These are phyloP conservation scores for Citrullus amarus DNA, from an alignment of 306 rosid genomes.

Conservation along the genomic window DNA sequence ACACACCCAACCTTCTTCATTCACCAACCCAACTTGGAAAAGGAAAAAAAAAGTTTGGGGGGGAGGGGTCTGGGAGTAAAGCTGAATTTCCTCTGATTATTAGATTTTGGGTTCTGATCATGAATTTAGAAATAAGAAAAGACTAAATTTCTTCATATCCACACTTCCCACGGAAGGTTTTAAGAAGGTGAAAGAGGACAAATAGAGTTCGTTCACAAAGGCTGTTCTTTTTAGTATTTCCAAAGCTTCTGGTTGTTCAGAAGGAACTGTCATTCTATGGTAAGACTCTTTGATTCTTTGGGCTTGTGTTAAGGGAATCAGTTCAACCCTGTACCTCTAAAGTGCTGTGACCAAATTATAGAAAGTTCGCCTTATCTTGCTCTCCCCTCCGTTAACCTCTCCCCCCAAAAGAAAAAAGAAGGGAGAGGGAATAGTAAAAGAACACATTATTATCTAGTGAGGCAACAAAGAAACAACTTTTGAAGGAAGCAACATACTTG, in stretches of 20 bases:
- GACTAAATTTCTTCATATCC: not conserved
- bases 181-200: not conserved
- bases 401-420: not conserved
- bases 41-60: not conserved
- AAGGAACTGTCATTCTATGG: not conserved
- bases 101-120: not conserved
- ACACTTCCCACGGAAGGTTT: not conserved
- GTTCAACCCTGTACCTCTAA: not conserved
- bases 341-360: not conserved
- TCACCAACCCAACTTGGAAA: conserved; percentile 5
- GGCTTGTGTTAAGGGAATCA: not conserved
- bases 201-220: not conserved
- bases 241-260: not conserved
- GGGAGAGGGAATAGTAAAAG: not conserved
- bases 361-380: not conserved
- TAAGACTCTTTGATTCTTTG: not conserved
- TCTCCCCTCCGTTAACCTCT: not conserved
- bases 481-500: conserved; percentile 9
- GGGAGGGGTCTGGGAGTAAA: not conserved
- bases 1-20: not conserved
- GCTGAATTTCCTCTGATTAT: not conserved
- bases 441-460: not conserved
- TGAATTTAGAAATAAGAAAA: not conserved
- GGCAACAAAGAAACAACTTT: conserved; percentile 21
- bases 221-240: not conserved